Base-by-base conservation (phyloP, 441 rosid species). In the Manihot esculenta region DNA sequence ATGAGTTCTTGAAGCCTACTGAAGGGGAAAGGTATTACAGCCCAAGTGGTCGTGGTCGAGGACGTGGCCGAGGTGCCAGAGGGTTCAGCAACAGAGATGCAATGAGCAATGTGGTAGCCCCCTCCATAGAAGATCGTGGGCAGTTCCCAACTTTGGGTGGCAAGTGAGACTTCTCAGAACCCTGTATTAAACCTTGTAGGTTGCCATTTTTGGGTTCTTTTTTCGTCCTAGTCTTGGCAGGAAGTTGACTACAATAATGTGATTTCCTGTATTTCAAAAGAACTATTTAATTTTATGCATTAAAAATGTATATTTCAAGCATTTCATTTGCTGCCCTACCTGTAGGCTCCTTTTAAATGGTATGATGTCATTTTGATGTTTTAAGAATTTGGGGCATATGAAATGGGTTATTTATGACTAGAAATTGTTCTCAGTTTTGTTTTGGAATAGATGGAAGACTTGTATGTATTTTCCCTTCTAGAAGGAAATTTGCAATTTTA, bases 61-160 rank as follows among this genome's bases (percentile, higher is more conserved):
- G 96, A 8, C 85, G 88, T 50, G 88, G 89, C 44, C 92, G 88
- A 7, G 88, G 89, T 14, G 42, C 84, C 15, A 83, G 88, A 70
- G 94, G 90, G 35, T 78, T 26, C 27, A 85, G 66, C 41, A 68
- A 79, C 33, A 85, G 86, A 66, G 78, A 79, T 72, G 24, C 41
- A n/a, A 30, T 18, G 68, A 65, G 83, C 68, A 66, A 65, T 72
- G 87, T 49, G 24, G 33, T 83, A 35, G 90, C 98, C 10, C 96
- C 97, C 0, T 68, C 86, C 33, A 91, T 91, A 47, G 91, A 70
- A 59, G 96, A 91, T 80, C 86, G 82, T 0, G 88, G 84, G 30
- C 92, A 88, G 67, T 91, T 94, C 87, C 98, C 98, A 24, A 48
- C 97, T 18, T 76, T 94, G 83, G 93, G 97, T 61, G 90, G 84